These are phyloP conservation scores for Cenchrus fungigraminus DNA, from an alignment of 176 grass and related monocot genomes.

Conservation along the genomic window DNA sequence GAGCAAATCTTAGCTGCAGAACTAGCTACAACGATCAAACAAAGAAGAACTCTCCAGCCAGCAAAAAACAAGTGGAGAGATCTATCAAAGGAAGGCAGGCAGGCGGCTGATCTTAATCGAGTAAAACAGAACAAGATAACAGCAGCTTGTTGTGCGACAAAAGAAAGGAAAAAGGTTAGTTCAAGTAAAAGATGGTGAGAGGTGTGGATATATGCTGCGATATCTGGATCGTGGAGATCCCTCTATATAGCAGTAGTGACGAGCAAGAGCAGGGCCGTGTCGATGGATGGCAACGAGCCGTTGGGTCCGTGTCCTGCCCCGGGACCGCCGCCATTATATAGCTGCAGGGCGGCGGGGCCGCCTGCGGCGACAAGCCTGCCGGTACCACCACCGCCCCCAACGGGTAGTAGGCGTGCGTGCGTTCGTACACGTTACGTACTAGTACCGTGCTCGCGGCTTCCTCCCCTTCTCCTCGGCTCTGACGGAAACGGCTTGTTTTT, in stretches of 20 bases:
- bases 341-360: neutral
- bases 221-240: neutral
- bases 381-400: neutral
- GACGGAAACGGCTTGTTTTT: slow-evolving; percentile 10
- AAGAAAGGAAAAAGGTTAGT: neutral
- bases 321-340: slow-evolving; percentile 9
- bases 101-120: slow-evolving; percentile 35
- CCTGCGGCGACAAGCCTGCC: neutral
- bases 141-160: neutral
- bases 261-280: neutral
- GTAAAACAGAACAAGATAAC: slow-evolving; percentile 35
- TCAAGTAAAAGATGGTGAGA: neutral
- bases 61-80: slow-evolving; percentile 14
- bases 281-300: slow-evolving; percentile 9
- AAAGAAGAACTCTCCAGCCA: neutral
- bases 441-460: slow-evolving; percentile 28
- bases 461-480: neutral
- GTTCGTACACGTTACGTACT: slow-evolving; percentile 22
- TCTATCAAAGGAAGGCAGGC: neutral
- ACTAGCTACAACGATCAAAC: neutral
- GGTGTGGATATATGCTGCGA: neutral
- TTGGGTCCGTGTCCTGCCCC: slow-evolving; percentile 6
- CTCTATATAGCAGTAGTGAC: neutral
- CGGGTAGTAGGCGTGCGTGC: slow-evolving; percentile 29
- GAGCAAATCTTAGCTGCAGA: neutral